These are phyloP conservation scores for Eruca vesicaria DNA, from an alignment of 441 rosid genomes.

Conservation along the genomic window DNA sequence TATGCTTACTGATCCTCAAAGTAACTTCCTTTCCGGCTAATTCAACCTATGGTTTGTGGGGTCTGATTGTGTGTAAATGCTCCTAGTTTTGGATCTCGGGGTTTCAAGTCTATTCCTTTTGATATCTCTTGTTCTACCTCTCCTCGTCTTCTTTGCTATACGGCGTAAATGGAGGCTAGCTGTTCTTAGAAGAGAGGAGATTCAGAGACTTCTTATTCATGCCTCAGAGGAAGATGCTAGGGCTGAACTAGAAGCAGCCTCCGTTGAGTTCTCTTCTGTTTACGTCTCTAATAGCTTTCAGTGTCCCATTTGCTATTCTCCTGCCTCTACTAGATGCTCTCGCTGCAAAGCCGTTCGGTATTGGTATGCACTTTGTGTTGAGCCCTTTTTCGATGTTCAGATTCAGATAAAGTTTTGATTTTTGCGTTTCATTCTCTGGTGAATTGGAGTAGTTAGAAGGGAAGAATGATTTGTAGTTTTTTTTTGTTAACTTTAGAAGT, in stretches of 20 bases:
- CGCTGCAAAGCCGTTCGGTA: conserved; percentile 83
- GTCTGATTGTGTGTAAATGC: conserved; percentile 68
- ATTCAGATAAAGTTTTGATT: not conserved
- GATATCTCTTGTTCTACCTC: conserved; percentile 47
- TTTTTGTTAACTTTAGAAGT: conserved; percentile 15
- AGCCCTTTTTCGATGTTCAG: too few relatives aligned
- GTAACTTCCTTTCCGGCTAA: not conserved
- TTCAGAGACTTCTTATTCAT: conserved; percentile 63
- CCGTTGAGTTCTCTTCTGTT: conserved; percentile 40
- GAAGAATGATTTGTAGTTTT: not conserved
- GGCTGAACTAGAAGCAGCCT: conserved; percentile 78
- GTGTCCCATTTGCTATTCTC: conserved; percentile 74
- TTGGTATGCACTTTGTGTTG: too few relatives aligned
- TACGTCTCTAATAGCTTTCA: conserved; percentile 38
- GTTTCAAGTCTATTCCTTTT: conserved; percentile 68
- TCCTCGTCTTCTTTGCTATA: conserved; percentile 41
- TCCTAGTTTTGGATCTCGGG: conserved; percentile 74
- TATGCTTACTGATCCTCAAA: conserved; percentile 15
- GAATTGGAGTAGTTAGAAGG: not conserved
- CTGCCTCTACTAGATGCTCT: conserved; percentile 80
- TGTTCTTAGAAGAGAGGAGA: conserved; percentile 61
- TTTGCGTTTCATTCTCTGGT: not conserved
- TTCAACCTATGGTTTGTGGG: conserved; percentile 52
- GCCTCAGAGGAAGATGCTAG: conserved; percentile 85
- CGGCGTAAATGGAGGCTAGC: conserved; percentile 73